Base-by-base conservation (phyloP, 495 filamentous ascomycete genomes). In the Penicillium desertorum region DNA sequence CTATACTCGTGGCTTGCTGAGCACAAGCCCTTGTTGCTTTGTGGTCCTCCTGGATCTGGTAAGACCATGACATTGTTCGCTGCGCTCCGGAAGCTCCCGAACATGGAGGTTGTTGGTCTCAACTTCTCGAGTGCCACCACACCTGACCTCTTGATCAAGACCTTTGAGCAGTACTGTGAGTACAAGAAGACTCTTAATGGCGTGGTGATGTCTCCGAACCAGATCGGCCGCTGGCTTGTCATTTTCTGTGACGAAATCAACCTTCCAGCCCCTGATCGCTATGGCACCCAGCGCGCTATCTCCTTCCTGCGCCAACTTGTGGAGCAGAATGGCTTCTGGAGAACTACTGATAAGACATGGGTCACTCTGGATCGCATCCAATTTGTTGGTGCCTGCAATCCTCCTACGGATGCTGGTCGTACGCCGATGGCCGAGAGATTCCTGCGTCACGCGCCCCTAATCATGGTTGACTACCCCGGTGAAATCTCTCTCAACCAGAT, bases 31-130 rank as follows among this genome's bases (percentile, higher is more conserved):
- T 79, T 99, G 20, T 77, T 99, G 10, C 86, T 99, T 19, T 99
- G 94, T 71, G 95, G 94, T 76, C 94, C 94, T 70, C 94, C 94
- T 53, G 94, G 94, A 69, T 98, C 94, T 39, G 94, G 94, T 76
- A 99, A 99, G 78, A 99, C 94, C 2, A 99, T 99, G 94, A 99
- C 94, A 22, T 77, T 99, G 19, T 99, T 99, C 74, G 96, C 92
- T 67, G 95, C 94, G 25, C 82, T 99, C 50, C 83, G 95, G 49
- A 98, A 98, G 71, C 78, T 98, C 39, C 93, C 93, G 19, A 96
- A 96, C 69, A 96, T 99, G 92, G 95, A 99, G 73, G 89, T 96
- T 51, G 95, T 98, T 52, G 94, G 94, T 44, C 89, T 99, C 71
- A 99, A 99, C 71, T 99, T 99, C 73, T 99, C 94, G 16, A 97